These are phyloP conservation scores for Nelumbo lutea DNA, from an alignment of 164 flowering plant species.

Conservation along the genomic window DNA sequence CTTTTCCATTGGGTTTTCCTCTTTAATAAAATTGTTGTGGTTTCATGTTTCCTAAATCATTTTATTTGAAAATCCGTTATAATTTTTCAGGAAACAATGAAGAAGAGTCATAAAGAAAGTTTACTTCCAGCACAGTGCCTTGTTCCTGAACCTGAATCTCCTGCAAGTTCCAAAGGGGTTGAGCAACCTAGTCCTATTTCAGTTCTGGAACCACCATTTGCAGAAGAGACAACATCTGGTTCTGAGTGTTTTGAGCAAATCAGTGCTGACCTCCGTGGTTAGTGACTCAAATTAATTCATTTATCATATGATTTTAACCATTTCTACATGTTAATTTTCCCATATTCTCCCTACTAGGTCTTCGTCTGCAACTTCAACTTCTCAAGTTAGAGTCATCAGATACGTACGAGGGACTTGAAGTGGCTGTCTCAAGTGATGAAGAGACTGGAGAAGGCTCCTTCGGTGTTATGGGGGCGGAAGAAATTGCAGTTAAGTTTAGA, in stretches of 20 bases:
- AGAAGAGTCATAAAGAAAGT: constrained; percentile 15
- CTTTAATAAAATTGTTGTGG: background rate
- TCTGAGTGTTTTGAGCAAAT: constrained; percentile 77
- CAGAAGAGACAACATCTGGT: constrained; percentile 58
- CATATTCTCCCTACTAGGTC: constrained; percentile 25
- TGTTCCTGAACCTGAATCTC: constrained; percentile 42
- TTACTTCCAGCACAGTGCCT: constrained; percentile 18
- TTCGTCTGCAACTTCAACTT: constrained; percentile 45
- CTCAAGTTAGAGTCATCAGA: constrained; percentile 44
- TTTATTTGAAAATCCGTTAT: background rate
- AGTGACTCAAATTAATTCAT: background rate
- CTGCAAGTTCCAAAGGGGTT: constrained; percentile 52
- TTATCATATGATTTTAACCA: background rate
- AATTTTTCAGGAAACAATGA: constrained; percentile 38
- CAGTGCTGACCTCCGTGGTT: constrained; percentile 80
- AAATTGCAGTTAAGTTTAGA: constrained; percentile 6
- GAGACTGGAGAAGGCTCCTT: constrained; percentile 28
- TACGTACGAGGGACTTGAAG: constrained; percentile 35
- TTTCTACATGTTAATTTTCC: background rate
- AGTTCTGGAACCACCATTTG: constrained; percentile 59
- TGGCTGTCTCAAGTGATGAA: constrained; percentile 53
- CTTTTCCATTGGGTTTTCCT: background rate
- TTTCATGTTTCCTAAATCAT: background rate
- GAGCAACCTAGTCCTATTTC: constrained; percentile 86
- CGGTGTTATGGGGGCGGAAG: constrained; percentile 11